Percentiles rank a stretch among this genome's conserved stretches.
phyloP scores from a whole-genome alignment of 2,329 filamentous ascomycete genomes.

The Fusarium coffeatum region DNA sequence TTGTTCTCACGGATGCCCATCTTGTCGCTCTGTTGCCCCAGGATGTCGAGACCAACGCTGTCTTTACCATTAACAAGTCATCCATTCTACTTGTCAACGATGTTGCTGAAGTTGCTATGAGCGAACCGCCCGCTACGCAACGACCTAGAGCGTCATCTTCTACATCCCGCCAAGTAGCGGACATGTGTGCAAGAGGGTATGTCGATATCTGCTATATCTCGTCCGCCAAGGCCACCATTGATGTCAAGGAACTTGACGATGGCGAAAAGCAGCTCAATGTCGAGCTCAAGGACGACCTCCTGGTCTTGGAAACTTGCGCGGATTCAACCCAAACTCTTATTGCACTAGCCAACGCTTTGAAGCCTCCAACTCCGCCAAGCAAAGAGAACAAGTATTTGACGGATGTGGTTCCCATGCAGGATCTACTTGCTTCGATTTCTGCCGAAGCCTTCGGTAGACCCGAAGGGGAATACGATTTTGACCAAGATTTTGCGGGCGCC shows the following conservation, averaged over 20 bases:
- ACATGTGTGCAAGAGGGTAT: constrained; percentile 75
- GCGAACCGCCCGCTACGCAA: constrained; percentile 23
- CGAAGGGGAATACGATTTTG: constrained; percentile 71
- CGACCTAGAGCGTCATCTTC: constrained; percentile 51
- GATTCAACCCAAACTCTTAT: constrained; percentile 96
- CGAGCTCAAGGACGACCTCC: constrained; percentile 84
- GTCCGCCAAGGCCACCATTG: constrained; percentile 76
- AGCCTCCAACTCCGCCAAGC: constrained; percentile 84
- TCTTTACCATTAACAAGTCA: constrained; percentile 79
- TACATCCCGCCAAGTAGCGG: constrained; percentile 63
- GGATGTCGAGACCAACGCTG: constrained; percentile 71
- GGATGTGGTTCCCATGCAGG: constrained; percentile 83
- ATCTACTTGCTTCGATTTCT: constrained; percentile 90
- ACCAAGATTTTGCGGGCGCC: constrained; percentile 70
- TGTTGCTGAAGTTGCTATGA: constrained; percentile 53
- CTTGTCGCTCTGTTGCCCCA: constrained; percentile 75
- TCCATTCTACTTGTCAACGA: constrained; percentile 88
- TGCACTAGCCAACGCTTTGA: constrained; percentile 79
- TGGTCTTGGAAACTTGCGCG: constrained; percentile 94
- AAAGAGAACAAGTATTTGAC: constrained; percentile 89
- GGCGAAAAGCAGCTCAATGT: constrained; percentile 78
- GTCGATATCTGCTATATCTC: constrained; percentile 90
- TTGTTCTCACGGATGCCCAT: constrained; percentile 83
- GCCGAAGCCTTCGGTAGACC: constrained; percentile 80
- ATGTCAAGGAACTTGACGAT: constrained; percentile 65